Base-by-base conservation (phyloP, 345 rosid species). In the Syzygium jambos region DNA sequence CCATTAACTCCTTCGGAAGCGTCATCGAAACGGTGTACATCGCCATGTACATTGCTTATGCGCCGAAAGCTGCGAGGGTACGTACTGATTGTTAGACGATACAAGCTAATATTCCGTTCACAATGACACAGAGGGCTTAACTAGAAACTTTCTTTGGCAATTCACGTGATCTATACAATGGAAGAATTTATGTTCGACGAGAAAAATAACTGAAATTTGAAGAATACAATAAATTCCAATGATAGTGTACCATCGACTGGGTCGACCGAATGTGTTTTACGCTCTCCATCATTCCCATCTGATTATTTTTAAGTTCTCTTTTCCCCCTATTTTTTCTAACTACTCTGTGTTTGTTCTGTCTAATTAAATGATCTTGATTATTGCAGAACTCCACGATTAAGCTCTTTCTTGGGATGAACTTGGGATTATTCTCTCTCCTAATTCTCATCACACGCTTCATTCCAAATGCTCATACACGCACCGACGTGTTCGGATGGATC, bases 1-100 rank as follows among this genome's bases (percentile, higher is more conserved):
- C 99, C 88, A 95, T 96, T 85, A 98, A 98, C 92, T 86, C 95
- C 10, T 92, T 98, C 17, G 99, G 99, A 53, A 94, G 95, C 90
- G 87, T 93, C 73, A 86, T 96, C 4, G 97, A 98, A 89, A 93
- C 92, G 51, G 78, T 95, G 29, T 98, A 96, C 93, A 93, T 95
- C 84, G 15, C 89, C 88, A 65, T 96, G 82, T 98, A 84, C 92
- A 78, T 96, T 25, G 51, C 89, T 84, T 98, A 92, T 88, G 98
- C 98, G 15, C 34, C 94, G 57, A 93, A 53, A 86, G 89, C 91
- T 15, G 91, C 83, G 85, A 92, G 92, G 92, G 99, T 95, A 93
- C 43, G 11, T 29, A 73, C 30, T 52, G 49, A 9, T 46, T n/a
- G 34, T 52, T 82, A 43, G 52, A 56, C 4, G 27, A 52, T 27